Evolutionary conservation across 768 basidiomycete species (phyloP), one percentile per base, ranked within the genome.

Genomic region (Paxillus involutus): DNA sequence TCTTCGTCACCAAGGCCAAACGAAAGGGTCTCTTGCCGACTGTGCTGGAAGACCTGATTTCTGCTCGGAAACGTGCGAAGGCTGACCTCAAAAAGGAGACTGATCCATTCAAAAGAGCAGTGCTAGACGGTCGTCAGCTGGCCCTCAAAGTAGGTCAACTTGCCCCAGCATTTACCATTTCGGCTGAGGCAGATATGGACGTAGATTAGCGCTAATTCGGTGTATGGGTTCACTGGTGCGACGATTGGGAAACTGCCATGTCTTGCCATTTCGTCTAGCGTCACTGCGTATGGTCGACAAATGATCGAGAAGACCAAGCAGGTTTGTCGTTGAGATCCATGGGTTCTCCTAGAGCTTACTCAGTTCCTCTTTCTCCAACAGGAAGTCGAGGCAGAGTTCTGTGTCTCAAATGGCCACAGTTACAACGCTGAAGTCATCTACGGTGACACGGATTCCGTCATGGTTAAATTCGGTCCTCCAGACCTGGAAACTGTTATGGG

Each of bases 401-500:
- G 80, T 46, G 77, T 88, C 12, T 86, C 84, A 12, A 97, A 98
- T 63, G 94, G 94, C 0, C 86, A 89, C 64, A 70, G 81, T 17
- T 83, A 95, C 65, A 86, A 97, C 56, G 95, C 97, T 3, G 85
- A 92, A 63, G 91, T 99, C 66, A 92, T 99, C 59, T 99, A 99
- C 59, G 97, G 97, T 59, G 97, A 99, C 70, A 98, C 97, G 2
- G 97, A 99, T 75, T 99, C 97, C 0, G 95, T 99, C 66, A 99
- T 98, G 97, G 91, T 98, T 45, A 88, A 84, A 60, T 99, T 99
- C 57, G 97, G 97, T 5, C 92, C 92, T 42, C 84, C 80, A 4
- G 94, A 99, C 63, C 76, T 99, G 30, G 77, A 80, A 40, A 80
- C 79, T 7, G 94, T 96, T 47, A 99, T 99, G 97, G 79, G 83